Evolutionary conservation across 2,329 filamentous ascomycete genomes (phyloP), one percentile per base, ranked within the genome.

Genomic region (Rutstroemia sp.): DNA sequence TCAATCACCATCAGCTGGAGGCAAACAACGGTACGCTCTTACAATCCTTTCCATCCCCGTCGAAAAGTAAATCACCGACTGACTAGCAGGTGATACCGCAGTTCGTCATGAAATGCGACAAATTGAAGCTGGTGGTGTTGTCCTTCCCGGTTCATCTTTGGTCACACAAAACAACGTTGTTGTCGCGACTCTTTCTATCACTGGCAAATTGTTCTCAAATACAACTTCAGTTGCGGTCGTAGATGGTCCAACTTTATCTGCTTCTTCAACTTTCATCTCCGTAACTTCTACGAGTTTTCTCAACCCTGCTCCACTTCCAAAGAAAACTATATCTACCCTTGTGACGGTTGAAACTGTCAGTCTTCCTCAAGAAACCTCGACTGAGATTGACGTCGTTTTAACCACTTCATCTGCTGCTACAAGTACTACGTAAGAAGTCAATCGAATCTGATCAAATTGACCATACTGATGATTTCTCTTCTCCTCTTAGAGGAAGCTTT

Each of bases 151-250:
- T 25, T 39, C 45, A 21, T 49, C 44, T 14, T 37, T 49, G 9
- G 45, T 49, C 23, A 54, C 45, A 5, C 18, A 23, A 45, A 54
- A 54, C 16, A 54, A 25, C n/a, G 34, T 54, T 12, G 37, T 54
- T 30, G 45, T 54, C 45, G 45, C 52, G 21, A 49, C 52, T 18
- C 12, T 12, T 23, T 39, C 48, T 16, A n/a, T 19, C 27, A 12
- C 8, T 21, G 25, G 16, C 19, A 14, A 18, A 19, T 14, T 21
- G 16, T 25, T 39, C 2, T 27, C 21, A 1, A 34, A 38, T 9
- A 6, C 34, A 4, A 18, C 19, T 23, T 30, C 30, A 19, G 19
- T 38, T 19, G 16, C 27, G 10, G 21, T 14, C n/a, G 16, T 41
- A 8, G 12, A n/a, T 23, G 25, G 18, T 25, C 5, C 34, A 21